Evolutionary conservation across 2,329 filamentous ascomycete genomes (phyloP).

Genomic region (Dactylellina drechsleri): DNA sequence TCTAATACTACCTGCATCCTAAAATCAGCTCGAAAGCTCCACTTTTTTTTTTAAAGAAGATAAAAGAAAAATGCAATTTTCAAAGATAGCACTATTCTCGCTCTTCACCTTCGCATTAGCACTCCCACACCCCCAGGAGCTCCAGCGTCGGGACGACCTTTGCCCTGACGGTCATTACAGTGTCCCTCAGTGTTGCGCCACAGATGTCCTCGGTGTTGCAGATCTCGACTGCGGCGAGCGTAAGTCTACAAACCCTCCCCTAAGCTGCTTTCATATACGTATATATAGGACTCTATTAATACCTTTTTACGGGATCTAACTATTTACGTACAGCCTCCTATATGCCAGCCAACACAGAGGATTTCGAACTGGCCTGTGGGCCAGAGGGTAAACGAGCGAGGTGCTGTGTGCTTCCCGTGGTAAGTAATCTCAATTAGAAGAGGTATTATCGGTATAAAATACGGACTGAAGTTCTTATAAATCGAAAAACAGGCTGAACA

Average conservation of each 20-base stretch:
- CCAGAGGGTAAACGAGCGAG: neutral
- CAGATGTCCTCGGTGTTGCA: conserved; percentile 70
- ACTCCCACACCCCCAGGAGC: no score
- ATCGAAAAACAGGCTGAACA: conserved; percentile 1
- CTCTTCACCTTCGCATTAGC: no score
- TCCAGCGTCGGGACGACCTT: no score
- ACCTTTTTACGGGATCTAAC: neutral
- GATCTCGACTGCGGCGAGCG: conserved; percentile 69
- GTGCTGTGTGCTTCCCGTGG: conserved; percentile 2
- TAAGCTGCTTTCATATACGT: neutral
- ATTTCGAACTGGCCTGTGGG: neutral
- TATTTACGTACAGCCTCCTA: neutral
- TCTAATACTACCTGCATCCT: no score
- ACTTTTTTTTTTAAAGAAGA: no score
- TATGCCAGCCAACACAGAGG: neutral
- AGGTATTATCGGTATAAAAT: neutral
- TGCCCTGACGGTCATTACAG: conserved; percentile 64
- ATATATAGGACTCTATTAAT: neutral
- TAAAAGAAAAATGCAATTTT: no score
- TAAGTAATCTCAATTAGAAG: neutral
- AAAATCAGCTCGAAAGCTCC: no score
- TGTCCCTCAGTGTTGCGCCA: conserved; percentile 70
- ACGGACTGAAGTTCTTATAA: neutral
- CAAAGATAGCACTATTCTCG: no score
- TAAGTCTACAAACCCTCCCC: conserved; percentile 60